Evolutionary conservation across 371 early-diverging fungal genomes (phyloP).

Genomic region (Mortierella sp.): DNA sequence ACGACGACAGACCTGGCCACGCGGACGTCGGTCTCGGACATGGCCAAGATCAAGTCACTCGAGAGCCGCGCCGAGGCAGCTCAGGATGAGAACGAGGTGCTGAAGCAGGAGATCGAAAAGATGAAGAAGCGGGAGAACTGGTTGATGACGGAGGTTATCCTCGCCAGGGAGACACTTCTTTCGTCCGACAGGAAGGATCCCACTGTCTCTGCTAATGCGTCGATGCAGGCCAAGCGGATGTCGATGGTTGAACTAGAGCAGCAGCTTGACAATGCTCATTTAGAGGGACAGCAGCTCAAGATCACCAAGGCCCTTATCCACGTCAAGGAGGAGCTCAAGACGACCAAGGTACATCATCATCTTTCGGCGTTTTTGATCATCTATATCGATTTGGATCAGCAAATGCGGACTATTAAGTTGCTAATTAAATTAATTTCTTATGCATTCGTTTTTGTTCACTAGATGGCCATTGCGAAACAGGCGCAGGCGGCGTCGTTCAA

Average conservation of each 20-base stretch:
- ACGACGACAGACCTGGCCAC: not conserved
- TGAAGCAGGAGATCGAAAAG: slow-evolving; percentile 29
- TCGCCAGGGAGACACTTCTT: slow-evolving; percentile 30
- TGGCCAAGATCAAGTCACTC: slow-evolving; percentile 26
- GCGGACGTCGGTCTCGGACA: slow-evolving; percentile 9
- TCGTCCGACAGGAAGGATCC: slow-evolving; percentile 1
- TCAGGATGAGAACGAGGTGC: slow-evolving; percentile 30
- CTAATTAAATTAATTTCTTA: not conserved
- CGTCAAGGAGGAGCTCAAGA: slow-evolving; percentile 49
- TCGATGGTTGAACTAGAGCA: slow-evolving; percentile 46
- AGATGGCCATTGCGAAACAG: slow-evolving; percentile 63
- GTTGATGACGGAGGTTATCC: slow-evolving; percentile 45
- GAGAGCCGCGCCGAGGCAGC: slow-evolving; percentile 33
- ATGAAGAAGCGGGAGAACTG: slow-evolving; percentile 49
- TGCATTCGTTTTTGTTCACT: not conserved
- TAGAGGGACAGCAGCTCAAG: slow-evolving; percentile 46
- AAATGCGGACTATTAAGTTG: not conserved
- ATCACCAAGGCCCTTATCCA: slow-evolving; percentile 42
- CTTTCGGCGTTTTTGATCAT: not conserved
- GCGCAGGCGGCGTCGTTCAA: slow-evolving; percentile 66
- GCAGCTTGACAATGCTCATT: slow-evolving; percentile 28
- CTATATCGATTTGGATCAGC: not conserved
- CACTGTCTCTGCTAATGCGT: not conserved
- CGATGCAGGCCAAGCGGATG: slow-evolving; percentile 29
- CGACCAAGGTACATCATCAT: slow-evolving; percentile 37